These are phyloP conservation scores for Pyrrhoderma noxium DNA, from an alignment of 1,284 basidiomycete species.

Conservation along the genomic window DNA sequence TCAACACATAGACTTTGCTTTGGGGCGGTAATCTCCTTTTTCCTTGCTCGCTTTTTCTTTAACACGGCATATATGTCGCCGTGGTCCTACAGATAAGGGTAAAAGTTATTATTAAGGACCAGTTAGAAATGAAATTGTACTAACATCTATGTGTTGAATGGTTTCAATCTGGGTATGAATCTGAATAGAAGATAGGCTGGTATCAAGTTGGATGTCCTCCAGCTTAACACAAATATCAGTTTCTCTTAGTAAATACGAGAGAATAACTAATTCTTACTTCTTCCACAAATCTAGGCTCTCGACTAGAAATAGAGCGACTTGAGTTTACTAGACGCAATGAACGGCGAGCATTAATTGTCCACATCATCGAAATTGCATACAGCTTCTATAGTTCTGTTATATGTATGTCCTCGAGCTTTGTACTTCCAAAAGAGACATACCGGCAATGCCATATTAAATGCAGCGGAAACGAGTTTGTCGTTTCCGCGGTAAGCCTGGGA, in stretches of 20 bases:
- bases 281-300: background rate
- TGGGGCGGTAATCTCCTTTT: no score
- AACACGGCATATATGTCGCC: no score
- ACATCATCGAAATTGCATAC: slow-evolving; percentile 25
- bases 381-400: slow-evolving; percentile 24
- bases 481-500: slow-evolving; percentile 27
- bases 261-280: background rate
- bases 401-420: background rate
- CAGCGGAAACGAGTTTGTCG: slow-evolving; percentile 24
- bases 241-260: background rate
- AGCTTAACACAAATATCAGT: background rate
- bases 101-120: no score
- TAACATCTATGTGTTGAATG: slow-evolving; percentile 6
- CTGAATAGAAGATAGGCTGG: slow-evolving; percentile 7
- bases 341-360: slow-evolving; percentile 19
- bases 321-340: slow-evolving; percentile 8
- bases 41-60: no score
- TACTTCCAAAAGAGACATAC: background rate
- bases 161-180: slow-evolving; percentile 14
- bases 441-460: slow-evolving; percentile 27
- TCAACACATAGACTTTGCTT: no score
- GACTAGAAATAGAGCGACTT: slow-evolving; percentile 6
- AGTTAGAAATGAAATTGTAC: background rate
- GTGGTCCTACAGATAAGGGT: no score
- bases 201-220: slow-evolving; percentile 8